Percentiles rank a stretch among this genome's conserved stretches.
Conservation (phyloP, 805 yeast genomes). For the Starmerella sirachaensis region DNA sequence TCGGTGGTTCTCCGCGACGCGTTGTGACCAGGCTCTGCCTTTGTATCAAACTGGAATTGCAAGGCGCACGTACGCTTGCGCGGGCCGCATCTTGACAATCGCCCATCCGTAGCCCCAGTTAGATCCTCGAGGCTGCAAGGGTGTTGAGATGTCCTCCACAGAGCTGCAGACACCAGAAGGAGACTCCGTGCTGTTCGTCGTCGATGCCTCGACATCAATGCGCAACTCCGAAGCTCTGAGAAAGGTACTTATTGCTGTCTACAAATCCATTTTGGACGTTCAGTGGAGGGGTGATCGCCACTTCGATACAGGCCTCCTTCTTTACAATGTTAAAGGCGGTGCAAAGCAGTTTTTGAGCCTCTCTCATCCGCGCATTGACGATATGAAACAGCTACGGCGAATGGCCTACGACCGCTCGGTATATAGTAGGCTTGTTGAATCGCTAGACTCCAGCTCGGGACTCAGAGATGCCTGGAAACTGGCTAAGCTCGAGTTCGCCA, state of each 20-base stretch:
- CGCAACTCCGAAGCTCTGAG: slow-evolving; percentile 16
- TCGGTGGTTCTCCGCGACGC: no score
- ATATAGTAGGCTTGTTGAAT: not conserved
- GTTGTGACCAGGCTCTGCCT: no score
- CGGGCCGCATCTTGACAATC: no score
- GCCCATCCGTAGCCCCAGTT: no score
- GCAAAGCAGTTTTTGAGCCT: slow-evolving; percentile 8
- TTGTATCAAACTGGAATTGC: no score
- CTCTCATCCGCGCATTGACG: slow-evolving; percentile 15
- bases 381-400: slow-evolving; percentile 19
- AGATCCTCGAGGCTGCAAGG: no score
- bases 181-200: slow-evolving; percentile 29
- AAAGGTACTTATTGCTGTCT: slow-evolving; percentile 38
- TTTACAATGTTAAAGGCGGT: slow-evolving; percentile 33
- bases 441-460: slow-evolving; percentile 6
- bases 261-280: slow-evolving; percentile 50
- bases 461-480: slow-evolving; percentile 5
- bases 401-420: slow-evolving; percentile 5
- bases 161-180: no score
- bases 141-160: no score
- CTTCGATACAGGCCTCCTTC: slow-evolving; percentile 57
- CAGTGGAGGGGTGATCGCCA: slow-evolving; percentile 55
- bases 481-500: slow-evolving; percentile 15
- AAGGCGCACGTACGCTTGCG: no score
- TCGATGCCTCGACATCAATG: slow-evolving; percentile 29